A percentile compares a stretch with the other conserved stretches of the same genome.
Conservation (phyloP, 2,329 filamentous ascomycete species). For the Aspergillus awamori region DNA sequence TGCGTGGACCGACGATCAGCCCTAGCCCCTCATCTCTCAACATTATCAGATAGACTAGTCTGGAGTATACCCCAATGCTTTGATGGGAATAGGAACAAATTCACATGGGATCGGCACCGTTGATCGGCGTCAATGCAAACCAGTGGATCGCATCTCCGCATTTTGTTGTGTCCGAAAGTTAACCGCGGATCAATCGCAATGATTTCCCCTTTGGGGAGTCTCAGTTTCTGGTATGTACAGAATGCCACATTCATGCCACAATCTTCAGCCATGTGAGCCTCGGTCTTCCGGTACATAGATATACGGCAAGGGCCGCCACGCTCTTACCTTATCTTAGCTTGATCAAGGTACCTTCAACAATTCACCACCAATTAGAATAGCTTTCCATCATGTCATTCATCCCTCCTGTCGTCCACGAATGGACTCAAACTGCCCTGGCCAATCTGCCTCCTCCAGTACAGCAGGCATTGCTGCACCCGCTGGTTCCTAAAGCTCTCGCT, state of each 20-base stretch:
- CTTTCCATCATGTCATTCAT: not conserved
- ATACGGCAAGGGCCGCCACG: not conserved
- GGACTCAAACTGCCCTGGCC: conserved; percentile 26
- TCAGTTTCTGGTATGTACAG: not conserved
- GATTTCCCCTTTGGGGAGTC: conserved; percentile 13
- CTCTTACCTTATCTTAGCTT: not conserved
- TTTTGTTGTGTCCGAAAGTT: not conserved
- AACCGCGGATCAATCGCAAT: conserved; percentile 17
- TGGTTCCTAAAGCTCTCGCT: conserved; percentile 32
- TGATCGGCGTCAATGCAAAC: not conserved
- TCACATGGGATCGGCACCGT: conserved; percentile 1
- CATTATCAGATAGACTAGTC: too few relatives aligned
- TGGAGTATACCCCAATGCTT: too few relatives aligned
- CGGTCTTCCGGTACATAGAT: not conserved
- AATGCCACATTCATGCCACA: conserved; percentile 7
- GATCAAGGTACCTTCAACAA: not conserved
- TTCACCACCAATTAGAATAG: not conserved
- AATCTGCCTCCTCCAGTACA: conserved; percentile 34
- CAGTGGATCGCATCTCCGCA: conserved; percentile 2
- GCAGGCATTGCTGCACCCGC: conserved; percentile 28
- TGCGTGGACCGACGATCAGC: too few relatives aligned
- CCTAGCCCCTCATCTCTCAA: too few relatives aligned
- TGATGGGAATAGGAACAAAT: not conserved
- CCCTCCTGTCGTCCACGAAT: conserved; percentile 26
- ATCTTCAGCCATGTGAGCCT: conserved; percentile 9